phyloP scores from a whole-genome alignment of 2,329 filamentous ascomycete species.

The Penicillium sp. region DNA sequence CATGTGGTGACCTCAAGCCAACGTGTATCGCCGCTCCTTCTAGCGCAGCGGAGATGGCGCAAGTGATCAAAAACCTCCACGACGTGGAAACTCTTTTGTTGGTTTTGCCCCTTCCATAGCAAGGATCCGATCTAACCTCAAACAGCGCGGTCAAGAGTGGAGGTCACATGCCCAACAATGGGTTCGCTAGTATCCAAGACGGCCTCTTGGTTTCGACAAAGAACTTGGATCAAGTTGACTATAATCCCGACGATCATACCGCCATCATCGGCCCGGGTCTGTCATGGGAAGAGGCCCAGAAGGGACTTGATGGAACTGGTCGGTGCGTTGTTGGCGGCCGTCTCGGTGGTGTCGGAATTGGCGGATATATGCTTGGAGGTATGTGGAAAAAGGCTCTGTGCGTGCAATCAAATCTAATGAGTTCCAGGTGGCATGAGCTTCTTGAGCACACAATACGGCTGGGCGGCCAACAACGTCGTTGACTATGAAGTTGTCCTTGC shows the following conservation, averaged over 20 bases:
- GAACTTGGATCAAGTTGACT: conserved; percentile 41
- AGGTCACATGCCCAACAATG: conserved; percentile 50
- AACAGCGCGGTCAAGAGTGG: conserved; percentile 53
- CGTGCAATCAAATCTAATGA: conserved; percentile 9
- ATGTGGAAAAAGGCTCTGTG: conserved; percentile 8
- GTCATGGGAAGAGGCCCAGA: conserved; percentile 37
- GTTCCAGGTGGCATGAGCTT: conserved; percentile 46
- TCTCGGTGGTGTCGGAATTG: conserved; percentile 51
- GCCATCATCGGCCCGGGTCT: conserved; percentile 42
- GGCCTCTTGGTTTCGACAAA: conserved; percentile 50
- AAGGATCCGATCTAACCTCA: not conserved
- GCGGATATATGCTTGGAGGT: conserved; percentile 50
- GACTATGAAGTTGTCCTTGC: conserved; percentile 52
- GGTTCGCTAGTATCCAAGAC: conserved; percentile 48
- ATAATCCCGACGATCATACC: conserved; percentile 39
- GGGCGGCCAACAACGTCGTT: conserved; percentile 50
- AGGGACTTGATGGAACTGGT: conserved; percentile 32
- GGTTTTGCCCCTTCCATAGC: not conserved
- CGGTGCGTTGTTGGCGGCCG: conserved; percentile 47
- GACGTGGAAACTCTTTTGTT: conserved; percentile 51
- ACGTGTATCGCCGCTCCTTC: conserved; percentile 52
- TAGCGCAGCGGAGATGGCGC: conserved; percentile 54
- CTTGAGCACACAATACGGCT: conserved; percentile 53
- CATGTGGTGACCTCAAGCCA: conserved; percentile 45
- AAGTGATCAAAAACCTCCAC: conserved; percentile 53